Evolutionary conservation across 2,329 filamentous ascomycete genomes (phyloP), one percentile per base, ranked within the genome.

Genomic region (Zasmidium angulare): DNA sequence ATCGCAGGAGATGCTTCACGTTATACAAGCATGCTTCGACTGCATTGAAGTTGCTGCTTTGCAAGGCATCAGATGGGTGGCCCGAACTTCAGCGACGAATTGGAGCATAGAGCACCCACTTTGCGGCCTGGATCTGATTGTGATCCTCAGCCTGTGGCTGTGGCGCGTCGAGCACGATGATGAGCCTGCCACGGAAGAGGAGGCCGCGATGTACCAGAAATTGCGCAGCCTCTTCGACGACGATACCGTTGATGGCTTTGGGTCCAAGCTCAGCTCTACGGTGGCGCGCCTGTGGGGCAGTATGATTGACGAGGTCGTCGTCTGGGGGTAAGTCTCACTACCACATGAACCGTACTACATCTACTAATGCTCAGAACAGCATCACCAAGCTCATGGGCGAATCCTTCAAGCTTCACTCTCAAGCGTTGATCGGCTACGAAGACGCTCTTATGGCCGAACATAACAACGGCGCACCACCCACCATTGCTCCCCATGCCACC

Each of bases 101-200:
- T 99, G 95, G 95, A 98, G 93, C 75, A 91, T 98, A 62, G 95
- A 99, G 80, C 93, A 99, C 75, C 93, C 95, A 54, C 87, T 99
- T 59, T 97, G 93, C 72, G 93, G 93, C 63, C 86, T 99, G 80
- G 95, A 99, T 76, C 84, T 98, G 67, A 96, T 99, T 86, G 95
- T 98, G 75, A 95, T 97, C 69, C 88, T 99, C 69, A 97, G 91
- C 71, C 83, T 98, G 68, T 99, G 95, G 95, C 88, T 99, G 70
- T 98, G 97, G 82, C 92, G 93, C 79, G 89, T 99, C 82, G 95
- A 99, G 89, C 93, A 98, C 80, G 95, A 99, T 81, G 93, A 96
- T 66, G 93, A 98, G 80, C 88, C 89, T 23, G 89, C 91, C 31
- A 90, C 87, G 26, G 88, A 90, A 67, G 91, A 96, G 71, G 91